Conservation (phyloP, 352 stramenopile genomes). For the Phytophthora multivora region DNA sequence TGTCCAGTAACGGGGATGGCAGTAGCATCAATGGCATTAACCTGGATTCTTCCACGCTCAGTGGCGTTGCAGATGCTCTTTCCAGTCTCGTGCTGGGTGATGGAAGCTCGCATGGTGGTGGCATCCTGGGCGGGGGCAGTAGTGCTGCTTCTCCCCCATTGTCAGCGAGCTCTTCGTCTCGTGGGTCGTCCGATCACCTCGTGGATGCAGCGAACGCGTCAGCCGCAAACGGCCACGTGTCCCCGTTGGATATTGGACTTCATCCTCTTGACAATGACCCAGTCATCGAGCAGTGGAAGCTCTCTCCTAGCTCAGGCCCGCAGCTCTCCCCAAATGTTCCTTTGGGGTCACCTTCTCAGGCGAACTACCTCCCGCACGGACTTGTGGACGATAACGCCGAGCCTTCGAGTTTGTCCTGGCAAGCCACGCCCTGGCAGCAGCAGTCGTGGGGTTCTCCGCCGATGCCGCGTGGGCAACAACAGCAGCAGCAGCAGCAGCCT, state of each 20-base stretch:
- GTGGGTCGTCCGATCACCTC: conserved; percentile 59
- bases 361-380: conserved; percentile 49
- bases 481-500: conserved; percentile 37
- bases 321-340: conserved; percentile 49
- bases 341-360: conserved; percentile 47
- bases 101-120: conserved; percentile 21
- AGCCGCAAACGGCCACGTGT: conserved; percentile 46
- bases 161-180: conserved; percentile 62
- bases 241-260: conserved; percentile 57
- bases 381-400: conserved; percentile 40
- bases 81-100: conserved; percentile 74
- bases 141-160: conserved; percentile 47
- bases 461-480: conserved; percentile 34
- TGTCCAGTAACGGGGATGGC: conserved; percentile 37
- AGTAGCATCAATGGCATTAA: conserved; percentile 40
- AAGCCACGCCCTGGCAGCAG: conserved; percentile 58
- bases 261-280: conserved; percentile 61
- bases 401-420: conserved; percentile 50
- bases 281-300: conserved; percentile 82
- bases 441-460: conserved; percentile 56
- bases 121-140: conserved; percentile 20
- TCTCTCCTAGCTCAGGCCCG: conserved; percentile 60
- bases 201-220: conserved; percentile 36
- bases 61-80: conserved; percentile 67
- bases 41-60: conserved; percentile 39